A percentile compares a stretch with the other conserved stretches of the same genome.
These are phyloP conservation scores for Aspergillus amoenus DNA, from an alignment of 2,329 filamentous ascomycete genomes.

Conservation along the genomic window DNA sequence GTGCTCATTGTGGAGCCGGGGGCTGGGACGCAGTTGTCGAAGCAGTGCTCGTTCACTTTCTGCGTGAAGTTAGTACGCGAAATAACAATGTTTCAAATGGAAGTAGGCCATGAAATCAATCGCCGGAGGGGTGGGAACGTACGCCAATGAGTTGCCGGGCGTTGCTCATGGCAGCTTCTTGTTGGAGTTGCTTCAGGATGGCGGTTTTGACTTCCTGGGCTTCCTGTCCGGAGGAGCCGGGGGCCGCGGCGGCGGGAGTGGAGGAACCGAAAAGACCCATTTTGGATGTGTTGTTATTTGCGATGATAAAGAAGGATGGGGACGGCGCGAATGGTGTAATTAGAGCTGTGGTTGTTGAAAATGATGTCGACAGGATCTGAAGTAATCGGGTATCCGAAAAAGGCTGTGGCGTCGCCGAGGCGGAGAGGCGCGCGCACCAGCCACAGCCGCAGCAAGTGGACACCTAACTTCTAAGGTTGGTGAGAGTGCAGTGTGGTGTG, in stretches of 20 bases:
- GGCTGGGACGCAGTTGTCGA: constrained; percentile 72
- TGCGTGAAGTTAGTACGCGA: constrained; percentile 32
- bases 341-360: neutral
- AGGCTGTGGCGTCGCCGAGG: constrained; percentile 1
- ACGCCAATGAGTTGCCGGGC: constrained; percentile 70
- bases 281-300: constrained; percentile 3
- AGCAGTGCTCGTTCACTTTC: constrained; percentile 82
- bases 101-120: neutral
- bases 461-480: constrained; percentile 19
- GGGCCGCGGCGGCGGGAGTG: constrained; percentile 23
- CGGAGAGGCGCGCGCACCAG: constrained; percentile 16
- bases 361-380: constrained; percentile 12
- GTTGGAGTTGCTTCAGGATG: constrained; percentile 63
- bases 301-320: neutral
- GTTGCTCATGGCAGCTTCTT: constrained; percentile 66
- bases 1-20: constrained; percentile 65
- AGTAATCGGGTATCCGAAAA: neutral
- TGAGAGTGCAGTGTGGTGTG: constrained; percentile 1
- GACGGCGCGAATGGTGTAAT: neutral
- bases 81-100: too few species aligned
- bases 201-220: constrained; percentile 49
- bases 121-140: constrained; percentile 25
- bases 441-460: constrained; percentile 24
- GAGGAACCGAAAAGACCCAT: constrained; percentile 44
- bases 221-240: constrained; percentile 16